A percentile compares a stretch with the other conserved stretches of the same genome.
Evolutionary conservation across 306 rosid genomes (phyloP).

Genomic region (Hippophae gyantsensis): DNA sequence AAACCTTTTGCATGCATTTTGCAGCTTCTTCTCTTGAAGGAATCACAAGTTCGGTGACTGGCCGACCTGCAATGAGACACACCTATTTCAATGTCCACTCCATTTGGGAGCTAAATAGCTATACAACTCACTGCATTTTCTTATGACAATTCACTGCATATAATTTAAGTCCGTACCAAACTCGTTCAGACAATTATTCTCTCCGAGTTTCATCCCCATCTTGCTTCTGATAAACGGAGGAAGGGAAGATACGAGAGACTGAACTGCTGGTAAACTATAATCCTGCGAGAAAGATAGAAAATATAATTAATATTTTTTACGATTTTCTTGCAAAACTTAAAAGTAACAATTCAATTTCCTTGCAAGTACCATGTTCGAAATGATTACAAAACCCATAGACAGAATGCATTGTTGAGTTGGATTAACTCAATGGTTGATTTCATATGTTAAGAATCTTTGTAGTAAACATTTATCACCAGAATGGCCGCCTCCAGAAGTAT

Average conservation of each 20-base stretch:
- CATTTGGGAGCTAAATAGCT: not conserved
- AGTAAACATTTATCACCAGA: too few species aligned
- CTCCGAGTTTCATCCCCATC: slow-evolving; percentile 47
- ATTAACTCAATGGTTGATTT: too few species aligned
- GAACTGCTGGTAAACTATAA: slow-evolving; percentile 35
- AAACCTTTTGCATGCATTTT: slow-evolving; percentile 52
- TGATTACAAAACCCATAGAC: too few species aligned
- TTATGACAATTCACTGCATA: not conserved
- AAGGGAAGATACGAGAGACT: slow-evolving; percentile 54
- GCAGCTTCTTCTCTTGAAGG: slow-evolving; percentile 63
- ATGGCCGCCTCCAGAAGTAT: too few species aligned
- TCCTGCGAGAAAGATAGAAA: slow-evolving; percentile 47
- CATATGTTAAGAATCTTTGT: too few species aligned
- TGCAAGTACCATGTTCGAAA: not conserved
- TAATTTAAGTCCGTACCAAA: slow-evolving; percentile 37
- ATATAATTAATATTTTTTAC: not conserved
- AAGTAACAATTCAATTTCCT: not conserved
- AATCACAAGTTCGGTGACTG: slow-evolving; percentile 25
- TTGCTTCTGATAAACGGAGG: slow-evolving; percentile 54
- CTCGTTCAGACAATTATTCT: slow-evolving; percentile 23
- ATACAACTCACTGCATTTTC: not conserved
- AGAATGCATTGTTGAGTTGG: too few species aligned
- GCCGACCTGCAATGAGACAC: slow-evolving; percentile 40
- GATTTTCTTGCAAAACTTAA: not conserved
- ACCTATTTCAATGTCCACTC: not conserved